These are phyloP conservation scores for Wickerhamiella pararugosa DNA, from an alignment of 1,139 yeast species.

Conservation along the genomic window DNA sequence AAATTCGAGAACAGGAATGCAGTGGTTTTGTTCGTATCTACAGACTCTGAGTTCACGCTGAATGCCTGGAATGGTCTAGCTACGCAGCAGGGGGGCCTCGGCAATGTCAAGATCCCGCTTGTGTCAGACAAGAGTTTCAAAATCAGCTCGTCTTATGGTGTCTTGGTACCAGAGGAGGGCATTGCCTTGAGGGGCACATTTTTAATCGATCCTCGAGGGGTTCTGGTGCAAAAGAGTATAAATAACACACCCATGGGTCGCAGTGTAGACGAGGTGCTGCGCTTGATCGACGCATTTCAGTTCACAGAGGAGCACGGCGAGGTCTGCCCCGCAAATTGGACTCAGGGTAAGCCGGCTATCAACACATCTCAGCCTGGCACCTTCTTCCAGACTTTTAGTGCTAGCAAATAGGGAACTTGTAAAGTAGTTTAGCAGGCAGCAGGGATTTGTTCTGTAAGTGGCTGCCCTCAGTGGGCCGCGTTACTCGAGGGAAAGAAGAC, in stretches of 20 bases:
- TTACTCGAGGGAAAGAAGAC: too few relatives aligned
- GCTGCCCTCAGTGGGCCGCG: too few relatives aligned
- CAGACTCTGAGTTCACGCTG: slow-evolving; percentile 92
- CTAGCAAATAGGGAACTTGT: too few relatives aligned
- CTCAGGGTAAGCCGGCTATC: slow-evolving; percentile 88
- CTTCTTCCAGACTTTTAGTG: too few relatives aligned
- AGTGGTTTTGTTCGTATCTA: slow-evolving; percentile 83
- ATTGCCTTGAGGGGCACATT: slow-evolving; percentile 93
- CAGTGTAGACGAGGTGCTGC: slow-evolving; percentile 89
- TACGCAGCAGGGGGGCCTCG: slow-evolving; percentile 95
- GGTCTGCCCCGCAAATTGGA: slow-evolving; percentile 99
- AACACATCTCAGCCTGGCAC: slow-evolving; percentile 32
- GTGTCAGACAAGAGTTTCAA: slow-evolving; percentile 93
- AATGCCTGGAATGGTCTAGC: slow-evolving; percentile 95
- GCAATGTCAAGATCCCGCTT: slow-evolving; percentile 84
- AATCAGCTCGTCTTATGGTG: slow-evolving; percentile 89
- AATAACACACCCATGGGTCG: slow-evolving; percentile 98
- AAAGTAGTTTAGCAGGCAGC: too few relatives aligned
- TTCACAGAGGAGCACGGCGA: slow-evolving; percentile 96
- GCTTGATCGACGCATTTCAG: slow-evolving; percentile 96
- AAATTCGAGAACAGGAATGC: slow-evolving; percentile 76
- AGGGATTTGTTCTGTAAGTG: too few relatives aligned
- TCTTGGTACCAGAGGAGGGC: slow-evolving; percentile 86
- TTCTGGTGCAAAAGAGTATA: slow-evolving; percentile 86
- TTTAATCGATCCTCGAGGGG: slow-evolving; percentile 88